Base-by-base conservation (phyloP, 805 yeast genomes). In the Hermanozyma aechmeae region DNA sequence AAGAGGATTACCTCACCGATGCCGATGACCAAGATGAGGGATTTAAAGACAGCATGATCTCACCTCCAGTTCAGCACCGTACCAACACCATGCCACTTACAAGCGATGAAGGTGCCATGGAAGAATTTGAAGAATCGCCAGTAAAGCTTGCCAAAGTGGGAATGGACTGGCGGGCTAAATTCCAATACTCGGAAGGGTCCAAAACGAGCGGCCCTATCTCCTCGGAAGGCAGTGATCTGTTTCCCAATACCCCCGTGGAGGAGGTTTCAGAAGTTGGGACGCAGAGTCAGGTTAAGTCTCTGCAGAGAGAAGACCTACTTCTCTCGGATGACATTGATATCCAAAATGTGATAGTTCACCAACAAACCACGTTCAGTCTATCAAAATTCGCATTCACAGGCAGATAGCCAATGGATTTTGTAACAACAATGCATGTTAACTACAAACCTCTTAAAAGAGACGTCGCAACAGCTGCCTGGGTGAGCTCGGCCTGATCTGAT, bases 121-220 rank as follows among this genome's bases (percentile, higher is more conserved):
- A 58, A 24, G 63, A 56, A 17, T 46, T 61, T 7, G 68, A 61
- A 29, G 67, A 61, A 34, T 60, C 68, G 3, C 67, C 68, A 4
- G 43, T 53, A 6, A 61, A 59, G 27, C 16, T 25, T 12, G 24
- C 19, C 6, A 32, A 22, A 5, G 24, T 39, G 6, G 29, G 31
- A 3, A 29, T 21, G 14, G 27, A 26, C 26, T 39, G 42, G 43
- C 28, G 45, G 14, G 27, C n/a, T n/a, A n/a, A n/a, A n/a, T n/a
- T n/a, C n/a, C n/a, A n/a, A n/a, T n/a, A n/a, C n/a, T n/a, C n/a
- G n/a, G n/a, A n/a, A n/a, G n/a, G n/a, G n/a, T n/a, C n/a, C n/a
- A n/a, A n/a, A n/a, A n/a, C n/a, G n/a, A n/a, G n/a, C n/a, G n/a
- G n/a, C n/a, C n/a, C n/a, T n/a, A n/a, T n/a, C n/a, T n/a, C n/a